Base-by-base conservation (phyloP, 1,284 basidiomycete genomes). In the Leccinum pachyderme region DNA sequence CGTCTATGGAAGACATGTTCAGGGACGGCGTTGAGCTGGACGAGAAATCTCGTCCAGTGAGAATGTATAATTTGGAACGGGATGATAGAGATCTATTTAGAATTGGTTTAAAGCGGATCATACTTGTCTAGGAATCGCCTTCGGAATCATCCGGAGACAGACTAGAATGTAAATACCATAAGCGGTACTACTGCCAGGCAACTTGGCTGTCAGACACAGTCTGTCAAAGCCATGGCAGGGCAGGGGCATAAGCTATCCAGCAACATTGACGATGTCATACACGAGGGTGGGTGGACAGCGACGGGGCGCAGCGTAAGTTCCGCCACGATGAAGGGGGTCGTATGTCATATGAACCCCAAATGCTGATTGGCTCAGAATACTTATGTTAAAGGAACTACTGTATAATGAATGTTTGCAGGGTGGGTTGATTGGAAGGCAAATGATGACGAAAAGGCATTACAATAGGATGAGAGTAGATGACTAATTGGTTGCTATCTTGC, bases 401-500 rank as follows among this genome's bases (percentile, higher is more conserved):
- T 18, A 18, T 18, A 18, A 18, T 18, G 18, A 18, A 18, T 18
- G 18, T 3, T 25, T 15, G 27, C 33, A 31, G 22, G 24, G 44
- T 24, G 15, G 29, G 9, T 46, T 35, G 29, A 27, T n/a, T 25
- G 31, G 8, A 49, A 47, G 45, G 35, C 24, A 41, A 47, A 39
- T 31, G 25, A 43, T 49, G 41, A 47, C 55, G 22, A 47, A 55
- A 54, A 45, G 18, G 18, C 47, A 54, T 53, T 45, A 52, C 47
- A 57, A 56, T 53, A 47, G 41, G 39, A 35, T 49, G 49, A 47
- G 63, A 39, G 39, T 11, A 44, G 48, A 55, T 67, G 57, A 57
- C 60, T 69, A 63, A 66, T 61, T 58, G 32, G 68, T 69, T 69
- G 15, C 61, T 53, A 57, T 45, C 52, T 53, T 45, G 44, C 54